Percentiles rank a stretch among this genome's conserved stretches.
Evolutionary conservation across 257 asterid species (phyloP).

Genomic region (Primulina eburnea): DNA sequence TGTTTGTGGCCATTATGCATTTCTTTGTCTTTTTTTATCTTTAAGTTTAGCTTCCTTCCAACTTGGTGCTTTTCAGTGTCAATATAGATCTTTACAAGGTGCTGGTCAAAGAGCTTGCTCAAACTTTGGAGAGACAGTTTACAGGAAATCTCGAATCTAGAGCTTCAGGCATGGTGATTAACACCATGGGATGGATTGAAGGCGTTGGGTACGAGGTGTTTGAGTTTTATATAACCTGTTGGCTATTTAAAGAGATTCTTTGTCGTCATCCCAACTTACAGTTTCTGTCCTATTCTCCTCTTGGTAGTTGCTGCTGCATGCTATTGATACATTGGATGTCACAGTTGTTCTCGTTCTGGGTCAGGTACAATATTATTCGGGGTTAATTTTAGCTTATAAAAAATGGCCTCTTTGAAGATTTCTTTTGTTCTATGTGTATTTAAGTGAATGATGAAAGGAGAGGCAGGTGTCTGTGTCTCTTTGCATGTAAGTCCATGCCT

Average conservation of each 20-base stretch:
- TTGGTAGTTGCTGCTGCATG: conserved; percentile 87
- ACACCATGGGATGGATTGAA: conserved; percentile 99
- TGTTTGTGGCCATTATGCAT: neutral
- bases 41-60: conserved; percentile 10
- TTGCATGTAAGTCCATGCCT: neutral
- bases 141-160: conserved; percentile 83
- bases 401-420: neutral
- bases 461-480: neutral
- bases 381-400: conserved; percentile 19
- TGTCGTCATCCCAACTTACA: conserved; percentile 1
- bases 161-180: conserved; percentile 94
- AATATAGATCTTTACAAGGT: conserved; percentile 85
- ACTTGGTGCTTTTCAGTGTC: conserved; percentile 58
- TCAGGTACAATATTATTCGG: conserved; percentile 56
- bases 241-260: neutral
- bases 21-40: conserved; percentile 3
- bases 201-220: conserved; percentile 94
- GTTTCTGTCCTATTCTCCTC: conserved; percentile 14
- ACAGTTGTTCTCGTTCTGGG: conserved; percentile 91
- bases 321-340: conserved; percentile 78
- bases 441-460: neutral
- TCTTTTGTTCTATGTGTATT: neutral
- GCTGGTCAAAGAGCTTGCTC: conserved; percentile 88
- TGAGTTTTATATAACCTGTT: conserved; percentile 2
- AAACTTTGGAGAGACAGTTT: conserved; percentile 76